Base-by-base conservation (phyloP, 2,329 filamentous ascomycete species). In the Fusarium falciforme region DNA sequence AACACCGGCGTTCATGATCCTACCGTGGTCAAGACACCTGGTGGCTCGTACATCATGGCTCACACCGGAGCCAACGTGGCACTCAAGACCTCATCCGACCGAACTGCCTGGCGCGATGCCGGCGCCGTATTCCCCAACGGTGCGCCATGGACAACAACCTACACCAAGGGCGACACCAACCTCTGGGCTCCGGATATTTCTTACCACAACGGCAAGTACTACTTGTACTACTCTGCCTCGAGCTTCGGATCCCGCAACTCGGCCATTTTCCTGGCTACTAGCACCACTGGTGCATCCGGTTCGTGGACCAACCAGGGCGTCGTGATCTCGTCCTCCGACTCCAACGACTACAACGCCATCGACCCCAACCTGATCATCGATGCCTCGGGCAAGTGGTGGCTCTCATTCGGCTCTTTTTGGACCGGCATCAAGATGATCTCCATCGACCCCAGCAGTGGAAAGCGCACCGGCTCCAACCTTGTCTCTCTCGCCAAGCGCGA, bases 121-220 rank as follows among this genome's bases (percentile, higher is more conserved):
- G 80, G 80, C 2, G 68, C 74, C 17, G 80, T 66, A 10, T 81
- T 81, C 68, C 80, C 80, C 16, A 75, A 72, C 29, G 80, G 80
- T 3, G 79, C 80, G 8, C 71, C 80, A 0, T 81, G 80, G 80
- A 81, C 80, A 0, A 79, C 76, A 1, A 64, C 75, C 17, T 81
- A 81, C 54, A 81, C 79, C 29, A 66, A 68, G 4, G 79, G 78
- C 31, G 78, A 76, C 2, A 73, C 68, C 66, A 81, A 81, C 44
- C 80, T 82, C 36, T 84, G 68, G 88, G 90, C 90, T 0, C 90
- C 90, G 0, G 89, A 91, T 73, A 86, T 89, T 7, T 82, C 84
- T 1, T 81, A 78, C 70, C 79, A 74, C 31, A 78, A 81, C 59
- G 78, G 76, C 0, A 65, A 76, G 66, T 81, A 80, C 75, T 81